Conservation (phyloP, 2,329 filamentous ascomycete species). For the Helicocarpus griseus region DNA sequence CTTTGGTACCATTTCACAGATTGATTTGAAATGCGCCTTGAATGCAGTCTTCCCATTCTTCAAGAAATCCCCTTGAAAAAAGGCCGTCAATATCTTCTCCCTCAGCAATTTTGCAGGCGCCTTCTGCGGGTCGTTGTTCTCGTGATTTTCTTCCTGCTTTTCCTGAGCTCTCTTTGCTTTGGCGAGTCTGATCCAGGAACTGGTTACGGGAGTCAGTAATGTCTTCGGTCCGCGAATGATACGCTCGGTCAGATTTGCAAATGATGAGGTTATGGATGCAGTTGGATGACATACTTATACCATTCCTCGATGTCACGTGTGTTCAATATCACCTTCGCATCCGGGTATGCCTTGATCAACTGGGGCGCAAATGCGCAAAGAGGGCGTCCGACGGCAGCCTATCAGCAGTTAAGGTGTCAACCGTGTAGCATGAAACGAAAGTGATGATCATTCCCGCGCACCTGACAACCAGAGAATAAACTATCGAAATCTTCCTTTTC, state of each 20-base stretch:
- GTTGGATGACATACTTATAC: slow-evolving; percentile 34
- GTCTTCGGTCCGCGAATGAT: not conserved
- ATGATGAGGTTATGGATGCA: not conserved
- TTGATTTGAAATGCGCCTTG: slow-evolving; percentile 45
- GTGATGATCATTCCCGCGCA: slow-evolving; percentile 8
- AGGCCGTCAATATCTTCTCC: not conserved
- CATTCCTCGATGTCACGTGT: slow-evolving; percentile 58
- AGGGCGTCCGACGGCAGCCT: slow-evolving; percentile 59
- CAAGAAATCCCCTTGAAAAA: slow-evolving; percentile 57
- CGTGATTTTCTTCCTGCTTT: not conserved
- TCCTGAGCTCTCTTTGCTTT: not conserved
- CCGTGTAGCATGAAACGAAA: not conserved
- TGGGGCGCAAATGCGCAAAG: slow-evolving; percentile 59
- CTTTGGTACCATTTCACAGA: slow-evolving; percentile 38
- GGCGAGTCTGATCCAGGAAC: not conserved
- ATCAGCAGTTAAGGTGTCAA: not conserved
- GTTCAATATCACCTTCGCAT: slow-evolving; percentile 61
- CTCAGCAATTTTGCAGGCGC: not conserved
- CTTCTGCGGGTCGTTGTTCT: not conserved
- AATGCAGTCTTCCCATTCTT: slow-evolving; percentile 56
- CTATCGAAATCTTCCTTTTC: slow-evolving; percentile 60
- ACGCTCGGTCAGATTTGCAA: not conserved
- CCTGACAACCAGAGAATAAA: slow-evolving; percentile 53
- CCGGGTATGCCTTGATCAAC: slow-evolving; percentile 62
- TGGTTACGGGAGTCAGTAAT: not conserved